Percentiles rank a stretch among this genome's conserved stretches.
Conservation (phyloP, 192 early-diverging fungal genomes). For the Phycomyces blakesleeanus region DNA sequence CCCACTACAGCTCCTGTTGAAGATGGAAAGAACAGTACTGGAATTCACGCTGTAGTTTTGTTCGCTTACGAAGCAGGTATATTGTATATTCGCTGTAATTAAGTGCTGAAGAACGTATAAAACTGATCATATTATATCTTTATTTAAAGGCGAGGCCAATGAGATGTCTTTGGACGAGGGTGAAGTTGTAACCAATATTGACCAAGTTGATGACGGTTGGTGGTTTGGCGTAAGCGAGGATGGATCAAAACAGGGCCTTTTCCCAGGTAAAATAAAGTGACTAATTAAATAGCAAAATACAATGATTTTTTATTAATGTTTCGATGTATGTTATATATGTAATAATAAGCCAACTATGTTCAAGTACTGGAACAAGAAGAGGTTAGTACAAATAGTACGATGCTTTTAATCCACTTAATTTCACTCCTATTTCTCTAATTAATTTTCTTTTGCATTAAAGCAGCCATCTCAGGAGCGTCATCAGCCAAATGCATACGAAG, state of each 20-base stretch:
- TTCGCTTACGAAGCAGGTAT: slow-evolving; percentile 70
- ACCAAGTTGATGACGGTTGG: slow-evolving; percentile 88
- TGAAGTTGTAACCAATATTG: slow-evolving; percentile 74
- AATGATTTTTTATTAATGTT: too few relatives aligned
- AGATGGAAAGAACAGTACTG: neutral
- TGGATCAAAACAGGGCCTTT: slow-evolving; percentile 71
- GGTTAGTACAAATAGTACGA: neutral
- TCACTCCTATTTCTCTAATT: too few relatives aligned
- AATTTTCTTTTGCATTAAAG: too few relatives aligned
- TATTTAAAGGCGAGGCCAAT: slow-evolving; percentile 59
- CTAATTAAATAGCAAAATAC: too few relatives aligned
- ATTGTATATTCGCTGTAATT: too few relatives aligned
- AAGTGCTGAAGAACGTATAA: neutral
- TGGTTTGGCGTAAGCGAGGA: slow-evolving; percentile 82
- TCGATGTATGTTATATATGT: too few relatives aligned
- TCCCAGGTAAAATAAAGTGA: slow-evolving; percentile 63
- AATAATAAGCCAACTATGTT: slow-evolving; percentile 45
- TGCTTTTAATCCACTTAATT: too few relatives aligned
- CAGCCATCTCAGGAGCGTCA: too few relatives aligned
- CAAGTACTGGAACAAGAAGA: slow-evolving; percentile 26
- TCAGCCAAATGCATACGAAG: too few relatives aligned
- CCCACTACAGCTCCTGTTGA: slow-evolving; percentile 8
- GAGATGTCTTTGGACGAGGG: slow-evolving; percentile 84
- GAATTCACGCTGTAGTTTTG: slow-evolving; percentile 61
- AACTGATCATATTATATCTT: neutral